Evolutionary conservation across 176 grass and related monocot genomes (phyloP).

Genomic region (Melocanna baccifera): DNA sequence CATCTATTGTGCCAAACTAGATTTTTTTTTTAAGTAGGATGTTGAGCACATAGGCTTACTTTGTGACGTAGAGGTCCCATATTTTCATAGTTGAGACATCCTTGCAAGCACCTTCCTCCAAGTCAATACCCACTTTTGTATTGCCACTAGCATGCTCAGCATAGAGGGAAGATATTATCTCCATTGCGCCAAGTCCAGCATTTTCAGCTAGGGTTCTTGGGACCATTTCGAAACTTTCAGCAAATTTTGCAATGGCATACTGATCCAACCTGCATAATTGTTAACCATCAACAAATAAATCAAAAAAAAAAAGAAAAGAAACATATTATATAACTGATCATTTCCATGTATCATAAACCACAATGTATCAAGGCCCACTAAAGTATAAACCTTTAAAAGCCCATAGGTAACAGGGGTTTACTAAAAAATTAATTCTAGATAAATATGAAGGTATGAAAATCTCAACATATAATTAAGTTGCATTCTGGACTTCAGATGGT

Average conservation of each 20-base stretch:
- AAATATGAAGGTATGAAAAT: background rate
- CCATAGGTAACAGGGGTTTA: background rate
- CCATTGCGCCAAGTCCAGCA: constrained; percentile 87
- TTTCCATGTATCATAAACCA: background rate
- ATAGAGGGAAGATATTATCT: constrained; percentile 91
- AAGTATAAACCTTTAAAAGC: background rate
- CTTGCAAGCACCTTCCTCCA: constrained; percentile 76
- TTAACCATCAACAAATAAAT: constrained; percentile 13
- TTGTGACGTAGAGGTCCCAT: constrained; percentile 91
- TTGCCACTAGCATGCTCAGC: constrained; percentile 87
- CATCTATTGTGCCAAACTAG: background rate
- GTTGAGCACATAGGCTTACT: constrained; percentile 45
- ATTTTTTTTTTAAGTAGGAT: background rate
- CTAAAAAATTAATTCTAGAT: background rate
- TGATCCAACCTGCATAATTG: constrained; percentile 73
- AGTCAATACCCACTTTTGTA: constrained; percentile 67
- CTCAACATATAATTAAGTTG: background rate
- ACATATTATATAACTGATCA: background rate
- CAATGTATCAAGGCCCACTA: background rate
- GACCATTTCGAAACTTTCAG: constrained; percentile 96
- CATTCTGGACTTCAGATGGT: background rate
- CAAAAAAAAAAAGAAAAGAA: background rate
- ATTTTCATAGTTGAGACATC: constrained; percentile 68
- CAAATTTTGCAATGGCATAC: constrained; percentile 94
- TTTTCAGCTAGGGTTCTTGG: constrained; percentile 85